Evolutionary conservation across 2,329 filamentous ascomycete genomes (phyloP).

Genomic region (Ceratocystiopsis minuta): DNA sequence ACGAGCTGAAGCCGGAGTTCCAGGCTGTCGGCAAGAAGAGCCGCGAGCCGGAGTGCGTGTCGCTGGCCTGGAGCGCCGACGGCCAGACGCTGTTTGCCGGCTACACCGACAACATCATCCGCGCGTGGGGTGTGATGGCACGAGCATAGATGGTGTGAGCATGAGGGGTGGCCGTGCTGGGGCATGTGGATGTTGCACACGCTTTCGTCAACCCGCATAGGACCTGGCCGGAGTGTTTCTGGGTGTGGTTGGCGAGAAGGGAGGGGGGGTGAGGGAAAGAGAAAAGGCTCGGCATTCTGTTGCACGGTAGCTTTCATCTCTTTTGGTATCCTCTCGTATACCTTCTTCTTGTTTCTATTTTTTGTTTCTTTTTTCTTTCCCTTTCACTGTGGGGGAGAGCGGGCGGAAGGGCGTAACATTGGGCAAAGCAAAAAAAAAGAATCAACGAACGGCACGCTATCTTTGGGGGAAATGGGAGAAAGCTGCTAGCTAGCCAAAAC

Average conservation of each 20-base stretch:
- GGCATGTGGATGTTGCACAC: too few relatives aligned
- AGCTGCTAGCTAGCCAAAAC: too few relatives aligned
- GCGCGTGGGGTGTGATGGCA: conserved; percentile 95
- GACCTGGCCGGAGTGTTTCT: too few relatives aligned
- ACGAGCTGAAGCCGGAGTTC: conserved; percentile 98
- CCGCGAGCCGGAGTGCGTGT: conserved; percentile 95
- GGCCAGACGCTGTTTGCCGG: conserved; percentile 98
- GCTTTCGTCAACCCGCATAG: too few relatives aligned
- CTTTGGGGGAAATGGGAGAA: too few relatives aligned
- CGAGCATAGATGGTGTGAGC: conserved; percentile 42
- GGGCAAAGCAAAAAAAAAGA: too few relatives aligned
- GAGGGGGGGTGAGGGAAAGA: not conserved
- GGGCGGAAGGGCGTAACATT: too few relatives aligned
- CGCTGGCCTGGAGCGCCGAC: conserved; percentile 92
- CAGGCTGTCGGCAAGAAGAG: conserved; percentile 94
- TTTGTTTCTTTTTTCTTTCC: not conserved
- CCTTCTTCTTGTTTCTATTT: not conserved
- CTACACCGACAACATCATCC: conserved; percentile 99
- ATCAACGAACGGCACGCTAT: too few relatives aligned
- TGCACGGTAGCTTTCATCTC: too few relatives aligned
- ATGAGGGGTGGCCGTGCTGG: not conserved
- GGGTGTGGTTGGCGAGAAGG: not conserved
- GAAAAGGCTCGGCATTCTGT: not conserved
- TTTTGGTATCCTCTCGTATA: not conserved
- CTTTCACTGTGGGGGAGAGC: too few relatives aligned